phyloP scores from a whole-genome alignment of 129 eudicot genomes.

The Tagetes erecta region DNA sequence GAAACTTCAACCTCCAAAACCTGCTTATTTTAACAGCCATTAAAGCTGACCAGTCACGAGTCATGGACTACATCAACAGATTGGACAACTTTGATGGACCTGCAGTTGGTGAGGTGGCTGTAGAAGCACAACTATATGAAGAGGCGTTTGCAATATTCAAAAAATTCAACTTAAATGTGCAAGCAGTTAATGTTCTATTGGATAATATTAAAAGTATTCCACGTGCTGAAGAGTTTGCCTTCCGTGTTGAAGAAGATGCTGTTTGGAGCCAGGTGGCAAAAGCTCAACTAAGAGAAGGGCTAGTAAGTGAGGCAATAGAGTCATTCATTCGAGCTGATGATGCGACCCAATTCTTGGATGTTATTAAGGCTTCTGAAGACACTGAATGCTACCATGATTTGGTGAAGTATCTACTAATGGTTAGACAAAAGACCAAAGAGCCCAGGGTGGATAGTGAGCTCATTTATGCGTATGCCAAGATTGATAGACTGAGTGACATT shows the following conservation, averaged over 20 bases:
- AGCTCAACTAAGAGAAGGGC: conserved; percentile 88
- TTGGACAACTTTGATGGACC: conserved; percentile 96
- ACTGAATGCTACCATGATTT: conserved; percentile 74
- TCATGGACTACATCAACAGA: conserved; percentile 87
- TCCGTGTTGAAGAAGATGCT: conserved; percentile 96
- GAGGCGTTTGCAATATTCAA: conserved; percentile 94
- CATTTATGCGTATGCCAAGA: conserved; percentile 91
- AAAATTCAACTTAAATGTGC: conserved; percentile 85
- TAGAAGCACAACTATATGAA: conserved; percentile 82
- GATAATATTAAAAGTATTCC: conserved; percentile 77
- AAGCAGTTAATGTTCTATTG: conserved; percentile 82
- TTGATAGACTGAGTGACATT: conserved; percentile 80
- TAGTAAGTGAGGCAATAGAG: conserved; percentile 95
- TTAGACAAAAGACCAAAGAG: conserved; percentile 90
- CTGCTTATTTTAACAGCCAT: conserved; percentile 88
- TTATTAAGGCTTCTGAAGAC: conserved; percentile 78
- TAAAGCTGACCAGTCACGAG: conserved; percentile 86
- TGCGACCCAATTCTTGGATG: conserved; percentile 84
- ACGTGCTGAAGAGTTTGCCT: conserved; percentile 94
- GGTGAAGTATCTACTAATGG: conserved; percentile 84
- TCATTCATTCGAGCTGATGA: conserved; percentile 96
- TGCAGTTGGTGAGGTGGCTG: conserved; percentile 96
- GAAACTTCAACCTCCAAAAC: conserved; percentile 85
- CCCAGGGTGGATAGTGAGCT: conserved; percentile 96
- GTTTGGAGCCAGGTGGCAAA: conserved; percentile 99